These are phyloP conservation scores for Talaromyces atroroseus DNA, from an alignment of 2,329 filamentous ascomycete species.

Conservation along the genomic window DNA sequence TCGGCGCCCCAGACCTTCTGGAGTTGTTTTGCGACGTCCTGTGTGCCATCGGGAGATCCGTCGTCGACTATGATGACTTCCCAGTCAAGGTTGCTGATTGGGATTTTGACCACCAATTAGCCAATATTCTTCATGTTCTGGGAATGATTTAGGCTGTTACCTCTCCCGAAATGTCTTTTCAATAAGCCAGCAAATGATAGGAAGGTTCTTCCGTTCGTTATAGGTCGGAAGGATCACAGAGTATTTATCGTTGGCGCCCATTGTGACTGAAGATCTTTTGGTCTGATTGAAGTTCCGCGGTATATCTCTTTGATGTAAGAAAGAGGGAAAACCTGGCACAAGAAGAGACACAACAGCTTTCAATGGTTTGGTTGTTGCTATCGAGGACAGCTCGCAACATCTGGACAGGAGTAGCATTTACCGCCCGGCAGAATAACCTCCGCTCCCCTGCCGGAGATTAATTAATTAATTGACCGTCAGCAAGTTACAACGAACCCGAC, in stretches of 20 bases:
- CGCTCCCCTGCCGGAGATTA: not conserved
- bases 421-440: conserved; percentile 25
- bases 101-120: not conserved
- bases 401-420: conserved; percentile 17
- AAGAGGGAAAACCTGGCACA: not conserved
- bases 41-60: conserved; percentile 91
- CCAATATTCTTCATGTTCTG: not conserved
- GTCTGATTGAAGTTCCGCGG: not conserved
- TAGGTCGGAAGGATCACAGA: conserved; percentile 96
- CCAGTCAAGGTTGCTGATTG: conserved; percentile 78
- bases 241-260: conserved; percentile 67
- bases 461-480: not conserved
- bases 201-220: conserved; percentile 96
- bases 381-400: conserved; percentile 25
- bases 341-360: not conserved
- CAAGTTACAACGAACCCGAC: not conserved
- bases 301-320: not conserved
- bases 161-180: conserved; percentile 85
- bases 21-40: conserved; percentile 84
- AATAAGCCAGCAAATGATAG: conserved; percentile 90
- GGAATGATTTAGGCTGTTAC: conserved; percentile 45
- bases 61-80: conserved; percentile 98
- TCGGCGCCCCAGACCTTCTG: conserved; percentile 71
- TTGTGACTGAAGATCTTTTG: conserved; percentile 19
- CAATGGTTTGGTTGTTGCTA: conserved; percentile 11